Evolutionary conservation across 495 filamentous ascomycete species (phyloP).

Genomic region (Astrothelium subdiscretum): DNA sequence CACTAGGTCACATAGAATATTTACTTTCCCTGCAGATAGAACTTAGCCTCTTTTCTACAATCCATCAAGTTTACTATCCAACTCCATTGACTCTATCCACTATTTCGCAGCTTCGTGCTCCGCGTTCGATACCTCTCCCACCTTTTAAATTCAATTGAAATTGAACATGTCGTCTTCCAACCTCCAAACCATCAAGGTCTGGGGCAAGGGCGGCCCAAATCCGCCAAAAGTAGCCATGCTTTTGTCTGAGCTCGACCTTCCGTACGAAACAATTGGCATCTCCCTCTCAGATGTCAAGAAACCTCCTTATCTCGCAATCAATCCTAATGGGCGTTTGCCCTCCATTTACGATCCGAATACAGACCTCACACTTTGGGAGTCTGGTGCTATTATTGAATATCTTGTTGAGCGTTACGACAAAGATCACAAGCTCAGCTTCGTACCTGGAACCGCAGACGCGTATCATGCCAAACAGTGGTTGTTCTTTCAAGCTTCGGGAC

Average conservation of each 20-base stretch:
- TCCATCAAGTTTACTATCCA: too few relatives aligned
- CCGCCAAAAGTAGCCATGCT: conserved; percentile 56
- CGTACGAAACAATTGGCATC: conserved; percentile 37
- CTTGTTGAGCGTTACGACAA: conserved; percentile 17
- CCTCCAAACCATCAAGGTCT: too few relatives aligned
- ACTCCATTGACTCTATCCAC: too few relatives aligned
- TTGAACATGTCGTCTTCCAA: too few relatives aligned
- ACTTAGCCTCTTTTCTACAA: too few relatives aligned
- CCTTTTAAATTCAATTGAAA: too few relatives aligned
- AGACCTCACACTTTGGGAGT: conserved; percentile 46
- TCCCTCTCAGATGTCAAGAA: conserved; percentile 45
- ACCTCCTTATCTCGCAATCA: conserved; percentile 42
- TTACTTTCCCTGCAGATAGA: too few relatives aligned
- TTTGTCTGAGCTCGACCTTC: conserved; percentile 50
- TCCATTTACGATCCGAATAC: conserved; percentile 59
- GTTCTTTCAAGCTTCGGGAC: conserved; percentile 35
- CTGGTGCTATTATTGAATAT: conserved; percentile 20
- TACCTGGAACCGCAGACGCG: conserved; percentile 5
- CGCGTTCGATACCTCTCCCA: too few relatives aligned
- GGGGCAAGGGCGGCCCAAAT: too few relatives aligned
- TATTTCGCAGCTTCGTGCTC: too few relatives aligned
- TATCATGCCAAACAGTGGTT: conserved; percentile 25
- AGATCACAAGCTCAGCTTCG: conserved; percentile 2
- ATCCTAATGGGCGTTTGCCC: conserved; percentile 62
- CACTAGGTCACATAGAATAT: too few relatives aligned